phyloP scores from a whole-genome alignment of 495 filamentous ascomycete species.

The Penicillium antarcticum region DNA sequence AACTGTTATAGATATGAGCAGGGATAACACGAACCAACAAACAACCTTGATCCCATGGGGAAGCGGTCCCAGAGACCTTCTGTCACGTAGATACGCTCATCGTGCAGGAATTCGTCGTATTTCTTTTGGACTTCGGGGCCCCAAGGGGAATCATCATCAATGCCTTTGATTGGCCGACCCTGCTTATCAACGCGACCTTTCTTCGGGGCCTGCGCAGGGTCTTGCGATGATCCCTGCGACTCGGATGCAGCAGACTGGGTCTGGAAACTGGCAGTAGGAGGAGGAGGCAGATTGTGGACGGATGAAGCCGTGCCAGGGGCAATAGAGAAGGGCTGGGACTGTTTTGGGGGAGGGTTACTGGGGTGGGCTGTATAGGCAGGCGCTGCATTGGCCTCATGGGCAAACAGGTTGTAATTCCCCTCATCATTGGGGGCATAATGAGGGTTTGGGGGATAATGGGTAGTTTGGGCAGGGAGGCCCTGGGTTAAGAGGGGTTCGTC shows the following conservation, averaged over 20 bases:
- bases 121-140: constrained; percentile 62
- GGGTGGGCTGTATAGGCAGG: constrained; percentile 38
- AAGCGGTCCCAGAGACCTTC: constrained; percentile 95
- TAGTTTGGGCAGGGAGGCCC: constrained; percentile 47
- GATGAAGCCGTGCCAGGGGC: constrained; percentile 48
- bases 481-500: constrained; percentile 38
- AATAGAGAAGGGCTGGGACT: constrained; percentile 40
- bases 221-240: constrained; percentile 28
- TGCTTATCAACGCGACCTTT: constrained; percentile 31
- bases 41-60: constrained; percentile 78
- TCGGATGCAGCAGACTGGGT: constrained; percentile 30
- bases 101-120: constrained; percentile 78
- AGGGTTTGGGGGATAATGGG: constrained; percentile 48
- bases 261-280: constrained; percentile 56
- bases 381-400: constrained; percentile 24
- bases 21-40: constrained; percentile 70
- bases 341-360: constrained; percentile 40
- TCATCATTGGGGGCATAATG: constrained; percentile 55
- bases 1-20: background rate
- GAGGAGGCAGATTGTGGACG: constrained; percentile 55
- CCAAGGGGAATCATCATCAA: constrained; percentile 52
- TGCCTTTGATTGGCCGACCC: constrained; percentile 23
- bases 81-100: constrained; percentile 75
- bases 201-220: constrained; percentile 25
- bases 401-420: constrained; percentile 50